A percentile compares a stretch with the other conserved stretches of the same genome.
Evolutionary conservation across 2,329 filamentous ascomycete genomes (phyloP).

Genomic region (Chrysosporium keratinophilum): DNA sequence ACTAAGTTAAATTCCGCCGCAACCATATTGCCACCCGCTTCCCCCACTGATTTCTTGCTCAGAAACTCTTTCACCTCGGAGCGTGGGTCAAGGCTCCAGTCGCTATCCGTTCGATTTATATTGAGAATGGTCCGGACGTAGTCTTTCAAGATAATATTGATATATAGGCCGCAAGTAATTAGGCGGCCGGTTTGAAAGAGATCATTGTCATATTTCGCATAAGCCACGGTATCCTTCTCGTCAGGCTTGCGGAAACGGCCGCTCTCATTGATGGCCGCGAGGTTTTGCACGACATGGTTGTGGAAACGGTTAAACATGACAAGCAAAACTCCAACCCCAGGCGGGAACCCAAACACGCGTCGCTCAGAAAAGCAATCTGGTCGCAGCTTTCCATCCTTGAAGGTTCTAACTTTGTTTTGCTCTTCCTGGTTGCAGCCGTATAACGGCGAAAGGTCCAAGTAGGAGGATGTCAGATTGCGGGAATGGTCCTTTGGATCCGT

Average conservation of each 20-base stretch:
- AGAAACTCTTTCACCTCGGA: conserved; percentile 23
- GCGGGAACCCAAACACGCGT: conserved; percentile 26
- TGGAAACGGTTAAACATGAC: conserved; percentile 34
- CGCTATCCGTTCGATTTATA: conserved; percentile 32
- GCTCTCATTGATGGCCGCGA: conserved; percentile 36
- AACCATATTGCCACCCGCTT: conserved; percentile 43
- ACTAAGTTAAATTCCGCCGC: conserved; percentile 45
- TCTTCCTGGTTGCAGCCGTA: conserved; percentile 33
- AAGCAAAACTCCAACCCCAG: conserved; percentile 27
- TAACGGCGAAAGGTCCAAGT: conserved; percentile 39
- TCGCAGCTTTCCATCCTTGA: conserved; percentile 31
- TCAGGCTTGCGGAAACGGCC: conserved; percentile 24
- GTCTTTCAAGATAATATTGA: conserved; percentile 29
- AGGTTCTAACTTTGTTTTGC: conserved; percentile 29
- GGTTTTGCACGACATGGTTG: conserved; percentile 31
- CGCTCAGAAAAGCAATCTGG: conserved; percentile 31
- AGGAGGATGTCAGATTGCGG: conserved; percentile 36
- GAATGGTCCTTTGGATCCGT: conserved; percentile 27
- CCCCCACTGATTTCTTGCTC: conserved; percentile 23
- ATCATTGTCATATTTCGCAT: conserved; percentile 28
- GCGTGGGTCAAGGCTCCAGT: conserved; percentile 38
- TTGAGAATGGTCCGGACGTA: conserved; percentile 26
- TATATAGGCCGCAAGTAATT: conserved; percentile 26
- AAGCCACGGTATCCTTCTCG: conserved; percentile 30
- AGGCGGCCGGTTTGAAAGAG: conserved; percentile 29